Percentiles rank a stretch among this genome's conserved stretches.
Evolutionary conservation across 306 rosid species (phyloP).

Genomic region (Erythrophleum fordii): DNA sequence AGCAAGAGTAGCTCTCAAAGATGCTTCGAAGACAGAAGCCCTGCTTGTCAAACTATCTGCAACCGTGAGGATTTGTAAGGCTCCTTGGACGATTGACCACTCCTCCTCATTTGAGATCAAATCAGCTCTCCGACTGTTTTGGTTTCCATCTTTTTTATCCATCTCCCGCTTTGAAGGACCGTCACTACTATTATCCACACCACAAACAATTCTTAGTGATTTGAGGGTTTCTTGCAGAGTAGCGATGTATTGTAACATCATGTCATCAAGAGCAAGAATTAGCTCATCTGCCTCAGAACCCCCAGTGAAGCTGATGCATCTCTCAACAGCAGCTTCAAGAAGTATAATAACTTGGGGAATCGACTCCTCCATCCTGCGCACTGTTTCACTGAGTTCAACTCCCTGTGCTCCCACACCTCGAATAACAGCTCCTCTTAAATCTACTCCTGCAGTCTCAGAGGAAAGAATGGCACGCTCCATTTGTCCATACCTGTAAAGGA

Average conservation of each 20-base stretch:
- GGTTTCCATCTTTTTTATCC: slow-evolving; percentile 82
- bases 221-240: slow-evolving; percentile 90
- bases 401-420: slow-evolving; percentile 99
- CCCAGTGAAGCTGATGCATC: slow-evolving; percentile 95
- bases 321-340: slow-evolving; percentile 96
- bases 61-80: slow-evolving; percentile 94
- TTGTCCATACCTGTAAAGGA: slow-evolving; percentile 82
- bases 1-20: slow-evolving; percentile 93
- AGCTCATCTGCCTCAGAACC: slow-evolving; percentile 99
- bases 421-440: slow-evolving; percentile 97
- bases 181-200: slow-evolving; percentile 81
- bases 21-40: slow-evolving; percentile 97
- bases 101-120: slow-evolving; percentile 90
- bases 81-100: slow-evolving; percentile 99
- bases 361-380: slow-evolving; percentile 99
- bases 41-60: slow-evolving; percentile 97
- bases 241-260: slow-evolving; percentile 86
- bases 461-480: slow-evolving; percentile 98
- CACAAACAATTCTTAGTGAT: slow-evolving; percentile 90
- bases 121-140: slow-evolving; percentile 72
- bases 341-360: slow-evolving; percentile 90
- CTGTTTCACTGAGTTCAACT: slow-evolving; percentile 98
- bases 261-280: slow-evolving; percentile 89
- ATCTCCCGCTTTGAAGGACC: slow-evolving; percentile 69
- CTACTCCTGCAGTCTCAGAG: slow-evolving; percentile 90